Evolutionary conservation across 1,139 yeast species (phyloP).

Genomic region (Maudiozyma humilis): DNA sequence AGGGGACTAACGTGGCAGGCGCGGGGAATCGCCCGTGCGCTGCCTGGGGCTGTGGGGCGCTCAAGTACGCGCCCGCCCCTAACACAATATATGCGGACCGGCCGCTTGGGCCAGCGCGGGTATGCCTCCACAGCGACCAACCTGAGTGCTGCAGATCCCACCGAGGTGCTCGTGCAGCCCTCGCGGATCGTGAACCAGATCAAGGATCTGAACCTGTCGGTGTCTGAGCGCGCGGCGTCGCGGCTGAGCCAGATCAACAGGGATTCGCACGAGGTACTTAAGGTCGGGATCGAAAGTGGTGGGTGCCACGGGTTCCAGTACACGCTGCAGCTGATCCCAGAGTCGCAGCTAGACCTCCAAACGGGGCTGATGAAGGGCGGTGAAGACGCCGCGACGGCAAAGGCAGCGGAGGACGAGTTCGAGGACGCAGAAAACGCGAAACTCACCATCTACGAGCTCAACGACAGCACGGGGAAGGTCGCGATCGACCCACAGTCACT

Average conservation of each 20-base stretch:
- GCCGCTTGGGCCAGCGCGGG: not conserved
- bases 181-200: constrained; percentile 19
- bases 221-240: constrained; percentile 41
- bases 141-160: not conserved
- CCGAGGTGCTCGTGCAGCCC: constrained; percentile 18
- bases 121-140: not conserved
- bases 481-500: constrained; percentile 75
- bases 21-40: too few species aligned
- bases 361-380: constrained; percentile 15
- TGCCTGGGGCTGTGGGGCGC: too few species aligned
- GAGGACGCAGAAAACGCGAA: constrained; percentile 38
- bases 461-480: constrained; percentile 35
- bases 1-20: not conserved
- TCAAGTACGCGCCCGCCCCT: too few species aligned
- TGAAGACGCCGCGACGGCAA: constrained; percentile 17
- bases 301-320: constrained; percentile 99
- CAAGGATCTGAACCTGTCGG: constrained; percentile 29
- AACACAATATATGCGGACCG: too few species aligned
- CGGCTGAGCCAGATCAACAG: constrained; percentile 51
- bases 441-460: constrained; percentile 19
- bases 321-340: constrained; percentile 53
- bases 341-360: constrained; percentile 19
- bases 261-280: constrained; percentile 49
- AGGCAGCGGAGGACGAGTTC: constrained; percentile 33
- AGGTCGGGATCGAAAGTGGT: constrained; percentile 87